Evolutionary conservation across 768 basidiomycete species (phyloP), one percentile per base, ranked within the genome.

Genomic region (Erythrobasidium yunnanense): DNA sequence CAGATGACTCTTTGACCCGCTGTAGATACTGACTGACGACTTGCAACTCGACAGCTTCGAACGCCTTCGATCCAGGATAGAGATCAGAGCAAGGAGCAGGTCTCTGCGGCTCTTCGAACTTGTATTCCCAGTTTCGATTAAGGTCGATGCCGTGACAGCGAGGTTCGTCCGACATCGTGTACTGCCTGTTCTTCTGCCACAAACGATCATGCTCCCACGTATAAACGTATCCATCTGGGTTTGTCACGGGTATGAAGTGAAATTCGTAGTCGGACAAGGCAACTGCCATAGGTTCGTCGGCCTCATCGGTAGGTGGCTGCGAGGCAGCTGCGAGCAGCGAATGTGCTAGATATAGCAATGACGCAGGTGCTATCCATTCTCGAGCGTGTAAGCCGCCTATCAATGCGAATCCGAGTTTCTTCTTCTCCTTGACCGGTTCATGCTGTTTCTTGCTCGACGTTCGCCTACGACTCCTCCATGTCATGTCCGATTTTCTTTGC

Each of bases 341-440:
- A 71, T 91, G 88, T 0, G 85, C 81, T 42, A 88, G 73, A 73
- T 89, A 89, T 11, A 87, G 77, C 0, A 85, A 78, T 0, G 87
- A 82, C 0, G 87, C 80, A 0, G 86, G 84, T 2, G 87, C 85
- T 55, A 91, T 81, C 89, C 89, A 91, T 85, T 88, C 87, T 49
- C 87, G 78, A 18, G 85, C 85, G 73, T 89, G 87, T 71, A 86
- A 85, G 0, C 85, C 84, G 17, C 85, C 85, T 1, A 83, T 77
- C 35, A 90, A 78, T 11, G 88, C 82, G 68, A 89, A 81, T 11
- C 83, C 84, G 25, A 81, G 73, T 71, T 81, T 81, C 50, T 67
- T 71, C 29, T 63, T 42, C 38, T 68, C 38, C 42, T 49, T 49
- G 8, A 56, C 70, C 32, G 67, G 7, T 23, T 52, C 50, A 52